Conservation (phyloP, 1,139 yeast species). For the Yamadazyma taylorii region DNA sequence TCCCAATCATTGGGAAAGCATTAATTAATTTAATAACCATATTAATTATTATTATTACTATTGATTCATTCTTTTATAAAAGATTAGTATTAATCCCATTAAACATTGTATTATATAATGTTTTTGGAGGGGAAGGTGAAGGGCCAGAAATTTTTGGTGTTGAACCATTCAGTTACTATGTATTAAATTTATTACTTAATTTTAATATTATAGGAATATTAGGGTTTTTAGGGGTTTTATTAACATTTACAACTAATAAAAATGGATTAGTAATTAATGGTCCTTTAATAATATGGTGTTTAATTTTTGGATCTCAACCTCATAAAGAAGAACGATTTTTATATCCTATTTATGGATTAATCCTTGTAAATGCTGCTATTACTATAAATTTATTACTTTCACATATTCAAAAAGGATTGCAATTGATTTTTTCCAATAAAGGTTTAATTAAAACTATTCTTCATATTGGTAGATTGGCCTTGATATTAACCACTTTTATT, state of each 20-base stretch:
- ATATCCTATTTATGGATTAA: constrained; percentile 78
- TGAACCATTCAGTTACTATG: constrained; percentile 79
- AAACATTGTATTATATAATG: constrained; percentile 83
- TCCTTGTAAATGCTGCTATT: constrained; percentile 64
- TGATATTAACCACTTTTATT: constrained; percentile 4
- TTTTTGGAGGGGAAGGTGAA: constrained; percentile 64
- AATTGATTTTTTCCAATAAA: constrained; percentile 1
- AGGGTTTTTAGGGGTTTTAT: constrained; percentile 40
- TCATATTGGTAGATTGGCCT: not conserved
- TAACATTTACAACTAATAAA: constrained; percentile 18
- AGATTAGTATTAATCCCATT: constrained; percentile 68
- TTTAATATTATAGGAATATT: constrained; percentile 60
- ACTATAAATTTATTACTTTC: constrained; percentile 23
- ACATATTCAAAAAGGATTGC: constrained; percentile 4
- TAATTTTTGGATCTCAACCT: constrained; percentile 69
- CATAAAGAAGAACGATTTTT: constrained; percentile 93
- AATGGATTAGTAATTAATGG: constrained; percentile 16
- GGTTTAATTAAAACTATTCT: not conserved
- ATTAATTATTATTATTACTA: constrained; percentile 19
- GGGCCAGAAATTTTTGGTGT: constrained; percentile 94
- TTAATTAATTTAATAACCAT: constrained; percentile 24
- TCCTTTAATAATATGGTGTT: constrained; percentile 62
- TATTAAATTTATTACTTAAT: constrained; percentile 67
- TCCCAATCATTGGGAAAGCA: constrained; percentile 19
- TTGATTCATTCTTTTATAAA: constrained; percentile 71